Percentiles rank a stretch among this genome's conserved stretches.
Evolutionary conservation across 2,329 filamentous ascomycete species (phyloP).

Genomic region (Paraphoma chrysanthemicola): DNA sequence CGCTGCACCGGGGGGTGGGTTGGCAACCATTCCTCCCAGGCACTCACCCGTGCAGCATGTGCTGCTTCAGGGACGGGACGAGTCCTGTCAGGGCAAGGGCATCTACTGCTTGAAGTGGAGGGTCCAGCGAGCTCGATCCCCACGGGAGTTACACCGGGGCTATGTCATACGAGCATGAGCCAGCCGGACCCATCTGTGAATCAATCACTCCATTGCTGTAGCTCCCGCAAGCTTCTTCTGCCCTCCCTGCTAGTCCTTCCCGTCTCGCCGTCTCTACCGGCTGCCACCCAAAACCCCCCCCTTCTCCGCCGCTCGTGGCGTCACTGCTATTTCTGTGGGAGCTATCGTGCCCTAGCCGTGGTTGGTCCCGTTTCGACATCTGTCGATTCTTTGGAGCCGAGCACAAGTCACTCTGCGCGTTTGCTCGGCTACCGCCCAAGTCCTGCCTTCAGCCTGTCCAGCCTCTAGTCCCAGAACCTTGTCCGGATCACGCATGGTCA

Average conservation of each 20-base stretch:
- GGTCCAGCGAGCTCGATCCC: conserved; percentile 40
- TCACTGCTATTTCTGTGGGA: conserved; percentile 46
- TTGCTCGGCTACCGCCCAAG: conserved; percentile 40
- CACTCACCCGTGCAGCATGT: background rate
- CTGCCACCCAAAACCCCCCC: conserved; percentile 35
- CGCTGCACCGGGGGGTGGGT: conserved; percentile 19
- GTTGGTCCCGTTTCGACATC: conserved; percentile 39
- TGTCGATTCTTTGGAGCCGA: conserved; percentile 36
- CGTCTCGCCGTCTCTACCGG: conserved; percentile 41
- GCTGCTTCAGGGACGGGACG: conserved; percentile 14
- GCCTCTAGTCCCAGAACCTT: conserved; percentile 42
- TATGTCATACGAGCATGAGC: conserved; percentile 49
- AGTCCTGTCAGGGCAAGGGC: conserved; percentile 21
- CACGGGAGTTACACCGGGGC: conserved; percentile 48
- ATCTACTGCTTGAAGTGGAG: conserved; percentile 25
- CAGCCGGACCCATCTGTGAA: conserved; percentile 39
- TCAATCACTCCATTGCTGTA: conserved; percentile 42
- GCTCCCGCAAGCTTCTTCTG: conserved; percentile 46
- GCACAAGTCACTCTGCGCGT: conserved; percentile 47
- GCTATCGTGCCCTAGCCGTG: conserved; percentile 30
- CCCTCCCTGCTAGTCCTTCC: conserved; percentile 46
- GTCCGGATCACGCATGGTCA: conserved; percentile 46
- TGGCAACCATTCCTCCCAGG: background rate
- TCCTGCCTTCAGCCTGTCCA: conserved; percentile 32
- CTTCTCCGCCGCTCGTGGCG: conserved; percentile 40